phyloP scores from a whole-genome alignment of 73 alveolate genomes.

The Halteria grandinella region DNA sequence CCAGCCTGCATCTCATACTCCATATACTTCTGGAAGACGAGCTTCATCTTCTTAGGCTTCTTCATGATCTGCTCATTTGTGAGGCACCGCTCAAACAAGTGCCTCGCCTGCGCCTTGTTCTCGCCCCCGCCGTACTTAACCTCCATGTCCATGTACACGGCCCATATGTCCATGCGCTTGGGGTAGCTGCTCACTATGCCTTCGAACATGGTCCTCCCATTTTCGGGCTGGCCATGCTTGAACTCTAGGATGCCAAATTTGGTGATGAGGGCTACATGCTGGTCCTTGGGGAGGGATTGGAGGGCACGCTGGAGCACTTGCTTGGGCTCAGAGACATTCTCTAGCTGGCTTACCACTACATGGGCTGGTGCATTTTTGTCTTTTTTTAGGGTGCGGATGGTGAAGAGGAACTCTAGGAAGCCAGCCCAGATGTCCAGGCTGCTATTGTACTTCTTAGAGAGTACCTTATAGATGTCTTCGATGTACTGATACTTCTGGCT shows the following conservation, averaged over 20 bases:
- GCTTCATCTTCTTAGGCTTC: slow-evolving; percentile 77
- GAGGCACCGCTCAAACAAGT: slow-evolving; percentile 70
- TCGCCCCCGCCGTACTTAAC: slow-evolving; percentile 81
- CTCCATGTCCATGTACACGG: slow-evolving; percentile 92
- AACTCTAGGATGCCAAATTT: slow-evolving; percentile 85
- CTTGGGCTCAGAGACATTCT: slow-evolving; percentile 66
- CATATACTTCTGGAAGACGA: slow-evolving; percentile 77
- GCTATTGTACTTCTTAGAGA: slow-evolving; percentile 56
- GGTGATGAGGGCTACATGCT: slow-evolving; percentile 80
- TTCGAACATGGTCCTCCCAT: slow-evolving; percentile 95
- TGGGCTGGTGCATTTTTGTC: slow-evolving; percentile 18
- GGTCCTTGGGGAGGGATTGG: slow-evolving; percentile 78
- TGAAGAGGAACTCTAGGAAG: slow-evolving; percentile 82
- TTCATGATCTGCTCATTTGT: slow-evolving; percentile 14
- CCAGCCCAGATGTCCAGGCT: slow-evolving; percentile 82
- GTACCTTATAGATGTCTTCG: slow-evolving; percentile 68
- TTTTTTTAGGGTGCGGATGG: slow-evolving; percentile 13
- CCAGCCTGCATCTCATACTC: slow-evolving; percentile 80
- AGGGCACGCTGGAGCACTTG: slow-evolving; percentile 80
- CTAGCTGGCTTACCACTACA: neutral
- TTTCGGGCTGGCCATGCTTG: slow-evolving; percentile 84
- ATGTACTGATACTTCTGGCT: slow-evolving; percentile 71
- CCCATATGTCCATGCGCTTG: slow-evolving; percentile 94
- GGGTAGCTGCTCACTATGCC: slow-evolving; percentile 88
- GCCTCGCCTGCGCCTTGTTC: slow-evolving; percentile 55